Conservation (phyloP, 257 asterid species). For the Fraxinus americana region DNA sequence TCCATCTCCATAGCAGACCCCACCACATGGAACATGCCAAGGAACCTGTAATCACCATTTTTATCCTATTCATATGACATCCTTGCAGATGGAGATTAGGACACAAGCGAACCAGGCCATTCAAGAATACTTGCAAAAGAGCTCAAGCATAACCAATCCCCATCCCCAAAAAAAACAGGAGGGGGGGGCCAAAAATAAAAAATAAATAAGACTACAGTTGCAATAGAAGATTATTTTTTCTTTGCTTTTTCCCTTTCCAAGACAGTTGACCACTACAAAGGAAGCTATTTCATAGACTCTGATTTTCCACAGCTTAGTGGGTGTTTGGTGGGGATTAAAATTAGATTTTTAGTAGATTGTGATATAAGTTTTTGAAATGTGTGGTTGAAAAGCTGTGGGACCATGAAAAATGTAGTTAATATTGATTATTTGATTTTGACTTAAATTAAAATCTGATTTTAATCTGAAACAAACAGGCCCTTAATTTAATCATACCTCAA, state of each 20-base stretch:
- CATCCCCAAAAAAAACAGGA: not conserved
- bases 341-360: no score
- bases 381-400: no score
- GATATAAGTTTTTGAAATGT: no score
- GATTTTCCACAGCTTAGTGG: not conserved
- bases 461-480: no score
- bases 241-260: not conserved
- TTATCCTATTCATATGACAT: slow-evolving; percentile 15
- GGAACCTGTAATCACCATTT: slow-evolving; percentile 64
- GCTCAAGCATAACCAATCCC: not conserved
- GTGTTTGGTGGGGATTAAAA: no score
- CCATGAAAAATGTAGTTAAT: no score
- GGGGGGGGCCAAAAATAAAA: no score
- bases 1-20: slow-evolving; percentile 96
- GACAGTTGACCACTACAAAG: not conserved
- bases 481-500: slow-evolving; percentile 64
- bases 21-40: slow-evolving; percentile 98
- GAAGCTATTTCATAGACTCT: not conserved
- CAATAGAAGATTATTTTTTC: not conserved
- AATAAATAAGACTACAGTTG: not conserved
- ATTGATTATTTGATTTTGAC: no score
- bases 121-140: not conserved
- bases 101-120: not conserved
- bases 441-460: no score
- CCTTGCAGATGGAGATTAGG: not conserved